phyloP scores from a whole-genome alignment of 2,329 filamentous ascomycete species.

The Bipolaris sorokiniana region DNA sequence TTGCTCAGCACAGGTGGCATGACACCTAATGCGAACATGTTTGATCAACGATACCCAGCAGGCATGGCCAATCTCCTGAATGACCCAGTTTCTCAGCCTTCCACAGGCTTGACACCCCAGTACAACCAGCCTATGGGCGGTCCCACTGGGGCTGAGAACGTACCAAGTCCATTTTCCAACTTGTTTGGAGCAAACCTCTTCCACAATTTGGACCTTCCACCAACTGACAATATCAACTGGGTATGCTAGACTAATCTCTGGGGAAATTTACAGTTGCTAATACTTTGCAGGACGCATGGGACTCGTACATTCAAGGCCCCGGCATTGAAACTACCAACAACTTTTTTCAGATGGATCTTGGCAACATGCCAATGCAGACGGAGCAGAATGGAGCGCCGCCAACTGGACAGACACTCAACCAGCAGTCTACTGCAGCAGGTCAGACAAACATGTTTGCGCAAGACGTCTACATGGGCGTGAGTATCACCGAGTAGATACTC shows the following conservation, averaged over 20 bases:
- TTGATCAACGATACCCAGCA: slow-evolving; percentile 48
- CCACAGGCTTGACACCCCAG: slow-evolving; percentile 43
- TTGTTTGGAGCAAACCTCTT: slow-evolving; percentile 59
- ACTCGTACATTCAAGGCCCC: slow-evolving; percentile 70
- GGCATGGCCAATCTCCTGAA: slow-evolving; percentile 49
- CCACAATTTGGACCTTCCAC: slow-evolving; percentile 62
- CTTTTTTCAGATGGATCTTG: slow-evolving; percentile 54
- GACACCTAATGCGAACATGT: slow-evolving; percentile 57
- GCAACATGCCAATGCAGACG: slow-evolving; percentile 42
- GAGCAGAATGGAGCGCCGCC: slow-evolving; percentile 31
- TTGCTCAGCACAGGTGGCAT: slow-evolving; percentile 69
- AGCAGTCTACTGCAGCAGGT: slow-evolving; percentile 26
- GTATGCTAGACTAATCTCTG: slow-evolving; percentile 53
- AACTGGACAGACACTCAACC: slow-evolving; percentile 19
- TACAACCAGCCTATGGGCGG: slow-evolving; percentile 45
- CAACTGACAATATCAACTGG: slow-evolving; percentile 63
- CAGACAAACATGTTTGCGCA: slow-evolving; percentile 40
- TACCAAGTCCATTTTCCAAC: slow-evolving; percentile 60
- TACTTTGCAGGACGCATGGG: slow-evolving; percentile 63
- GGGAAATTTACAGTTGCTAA: slow-evolving; percentile 13
- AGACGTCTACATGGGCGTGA: slow-evolving; percentile 51
- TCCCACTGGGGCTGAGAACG: slow-evolving; percentile 44
- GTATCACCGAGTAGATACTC: slow-evolving; percentile 14
- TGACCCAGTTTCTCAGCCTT: slow-evolving; percentile 41
- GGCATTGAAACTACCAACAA: slow-evolving; percentile 50